Evolutionary conservation across 202 grass and related monocot species (phyloP).

Genomic region (Dendrocalamus latiflorus): DNA sequence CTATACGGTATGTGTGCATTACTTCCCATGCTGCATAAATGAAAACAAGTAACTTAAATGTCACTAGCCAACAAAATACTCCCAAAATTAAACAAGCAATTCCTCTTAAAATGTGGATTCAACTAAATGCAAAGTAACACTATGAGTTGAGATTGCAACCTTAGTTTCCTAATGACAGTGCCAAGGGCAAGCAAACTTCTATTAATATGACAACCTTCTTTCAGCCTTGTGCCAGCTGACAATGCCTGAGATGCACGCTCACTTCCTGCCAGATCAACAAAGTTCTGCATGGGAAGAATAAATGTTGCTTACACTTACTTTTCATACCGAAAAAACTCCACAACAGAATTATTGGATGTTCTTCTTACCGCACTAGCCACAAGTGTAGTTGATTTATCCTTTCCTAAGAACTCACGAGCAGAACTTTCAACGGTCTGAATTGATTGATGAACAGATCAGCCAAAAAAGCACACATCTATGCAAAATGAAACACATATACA

Average conservation of each 20-base stretch:
- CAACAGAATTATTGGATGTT: neutral
- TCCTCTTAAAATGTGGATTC: slow-evolving; percentile 17
- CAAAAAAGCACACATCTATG: neutral
- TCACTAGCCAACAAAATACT: neutral
- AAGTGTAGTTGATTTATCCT: slow-evolving; percentile 84
- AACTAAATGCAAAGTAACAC: slow-evolving; percentile 2
- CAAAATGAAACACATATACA: neutral
- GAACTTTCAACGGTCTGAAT: slow-evolving; percentile 83
- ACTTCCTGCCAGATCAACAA: slow-evolving; percentile 98
- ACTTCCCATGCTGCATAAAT: slow-evolving; percentile 54
- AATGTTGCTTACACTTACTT: neutral
- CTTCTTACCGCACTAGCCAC: slow-evolving; percentile 79
- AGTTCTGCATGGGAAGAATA: slow-evolving; percentile 57
- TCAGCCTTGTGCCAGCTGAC: slow-evolving; percentile 75
- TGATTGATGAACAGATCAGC: slow-evolving; percentile 14
- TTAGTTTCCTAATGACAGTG: slow-evolving; percentile 92
- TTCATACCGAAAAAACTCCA: neutral
- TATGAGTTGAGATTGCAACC: slow-evolving; percentile 41
- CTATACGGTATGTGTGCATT: slow-evolving; percentile 82
- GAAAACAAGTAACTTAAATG: slow-evolving; percentile 11
- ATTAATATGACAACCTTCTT: slow-evolving; percentile 99
- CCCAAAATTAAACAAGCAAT: slow-evolving; percentile 4
- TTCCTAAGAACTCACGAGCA: slow-evolving; percentile 67
- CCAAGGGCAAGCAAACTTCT: slow-evolving; percentile 86
- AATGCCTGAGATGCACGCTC: slow-evolving; percentile 87